Conservation (phyloP, 1,284 basidiomycete genomes). For the Boletus smithii region DNA sequence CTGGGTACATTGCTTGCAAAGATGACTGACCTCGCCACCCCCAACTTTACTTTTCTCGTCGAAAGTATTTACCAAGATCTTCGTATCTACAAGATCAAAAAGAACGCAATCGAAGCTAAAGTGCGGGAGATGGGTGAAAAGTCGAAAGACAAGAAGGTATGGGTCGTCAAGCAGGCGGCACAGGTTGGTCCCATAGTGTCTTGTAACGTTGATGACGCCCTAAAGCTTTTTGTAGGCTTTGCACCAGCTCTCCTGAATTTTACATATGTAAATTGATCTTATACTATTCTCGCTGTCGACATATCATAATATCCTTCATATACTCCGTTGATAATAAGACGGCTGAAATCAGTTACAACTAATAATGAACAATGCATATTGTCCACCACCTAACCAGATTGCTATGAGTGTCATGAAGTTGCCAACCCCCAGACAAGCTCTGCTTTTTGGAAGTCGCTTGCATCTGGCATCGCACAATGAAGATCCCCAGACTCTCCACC, state of each 20-base stretch:
- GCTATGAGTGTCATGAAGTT: constrained; percentile 40
- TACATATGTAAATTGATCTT: constrained; percentile 3
- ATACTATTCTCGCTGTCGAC: constrained; percentile 1
- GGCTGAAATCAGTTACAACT: neutral
- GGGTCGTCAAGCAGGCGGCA: constrained; percentile 56
- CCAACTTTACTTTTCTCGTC: constrained; percentile 61
- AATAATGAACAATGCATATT: neutral
- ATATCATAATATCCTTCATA: constrained; percentile 13
- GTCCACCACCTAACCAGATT: neutral
- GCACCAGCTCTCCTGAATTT: constrained; percentile 10
- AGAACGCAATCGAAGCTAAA: constrained; percentile 78
- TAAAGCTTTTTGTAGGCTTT: constrained; percentile 11
- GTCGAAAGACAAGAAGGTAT: constrained; percentile 63
- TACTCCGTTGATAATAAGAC: constrained; percentile 2
- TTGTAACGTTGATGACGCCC: neutral
- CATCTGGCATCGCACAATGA: constrained; percentile 40
- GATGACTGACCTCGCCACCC: constrained; percentile 53
- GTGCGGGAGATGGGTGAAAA: constrained; percentile 72
- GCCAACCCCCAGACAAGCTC: constrained; percentile 58
- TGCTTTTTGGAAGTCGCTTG: constrained; percentile 33
- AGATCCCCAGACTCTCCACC: constrained; percentile 64
- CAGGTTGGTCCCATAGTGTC: constrained; percentile 27
- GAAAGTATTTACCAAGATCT: constrained; percentile 71
- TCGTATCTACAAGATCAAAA: constrained; percentile 65
- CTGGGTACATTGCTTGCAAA: constrained; percentile 56